Base-by-base conservation (phyloP, 2,329 filamentous ascomycete species). In the Parastagonospora nodorum region DNA sequence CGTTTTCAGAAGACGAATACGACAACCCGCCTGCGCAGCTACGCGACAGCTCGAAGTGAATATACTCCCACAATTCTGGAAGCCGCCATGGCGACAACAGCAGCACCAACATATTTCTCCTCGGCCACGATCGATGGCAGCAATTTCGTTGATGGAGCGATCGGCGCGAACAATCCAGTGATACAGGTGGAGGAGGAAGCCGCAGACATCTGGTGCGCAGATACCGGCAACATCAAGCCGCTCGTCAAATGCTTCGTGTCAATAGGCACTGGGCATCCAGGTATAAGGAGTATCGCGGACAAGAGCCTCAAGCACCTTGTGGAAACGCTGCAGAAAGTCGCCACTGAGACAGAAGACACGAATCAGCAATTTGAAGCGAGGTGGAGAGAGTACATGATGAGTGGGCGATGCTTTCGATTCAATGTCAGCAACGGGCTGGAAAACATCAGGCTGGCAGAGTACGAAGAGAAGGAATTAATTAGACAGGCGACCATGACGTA, bases 151-250 rank as follows among this genome's bases (percentile, higher is more conserved):
- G 80, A 82, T 55, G 78, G 76, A 4, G 60, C 52, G 0, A 24
- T 58, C 3, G 57, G 60, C 9, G 57, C 57, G 8, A 82, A 82
- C 60, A 82, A 82, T 48, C 80, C 79, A 1, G 64, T 76, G 10
- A 51, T 63, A 6, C 51, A 70, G 27, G 57, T 80, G 1, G 76
- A 70, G 68, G 67, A 67, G 19, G 69, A 80, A 55, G 37, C 58
- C 2, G 11, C 43, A 6, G 53, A 61, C 28, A 45, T 58, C 15
- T 58, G 55, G 55, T 33, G 40, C n/a, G 30, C 16, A n/a, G 14
- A n/a, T 48, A 48, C 35, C 28, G 50, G 35, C 32, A 51, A 24
- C 36, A 29, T 28, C 44, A 49, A 8, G 10, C 40, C 40, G n/a
- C 40, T 42, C 15, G 54, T 33, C 32, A 58, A 58, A 43, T 61